phyloP scores from a whole-genome alignment of 345 rosid genomes.

The Linum tenue region DNA sequence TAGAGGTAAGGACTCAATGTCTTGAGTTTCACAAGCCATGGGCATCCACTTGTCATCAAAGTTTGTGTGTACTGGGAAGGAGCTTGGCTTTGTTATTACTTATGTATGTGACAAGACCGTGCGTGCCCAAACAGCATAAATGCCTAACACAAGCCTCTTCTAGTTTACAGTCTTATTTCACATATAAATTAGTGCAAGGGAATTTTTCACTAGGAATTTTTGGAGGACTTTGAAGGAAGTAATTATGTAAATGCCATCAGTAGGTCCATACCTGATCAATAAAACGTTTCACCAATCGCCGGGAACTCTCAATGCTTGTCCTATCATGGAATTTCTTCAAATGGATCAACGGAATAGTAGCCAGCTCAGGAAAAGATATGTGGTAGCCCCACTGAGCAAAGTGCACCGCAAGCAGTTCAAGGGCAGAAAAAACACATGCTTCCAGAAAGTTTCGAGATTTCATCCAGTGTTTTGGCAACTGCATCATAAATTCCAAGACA shows the following conservation, averaged over 20 bases:
- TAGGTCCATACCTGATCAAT: constrained; percentile 53
- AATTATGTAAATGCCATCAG: no score
- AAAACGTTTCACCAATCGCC: constrained; percentile 55
- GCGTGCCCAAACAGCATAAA: no score
- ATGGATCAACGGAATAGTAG: constrained; percentile 59
- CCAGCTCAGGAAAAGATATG: constrained; percentile 87
- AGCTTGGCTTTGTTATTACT: no score
- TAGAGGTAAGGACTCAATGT: neutral
- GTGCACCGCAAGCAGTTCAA: constrained; percentile 69
- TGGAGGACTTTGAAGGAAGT: no score
- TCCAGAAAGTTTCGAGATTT: constrained; percentile 78
- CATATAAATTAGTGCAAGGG: no score
- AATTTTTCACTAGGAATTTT: no score
- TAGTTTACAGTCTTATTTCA: no score
- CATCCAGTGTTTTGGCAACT: constrained; percentile 85
- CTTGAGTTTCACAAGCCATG: no score
- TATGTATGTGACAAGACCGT: no score
- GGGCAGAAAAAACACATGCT: constrained; percentile 46
- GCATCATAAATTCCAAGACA: constrained; percentile 14
- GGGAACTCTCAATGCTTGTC: constrained; percentile 45
- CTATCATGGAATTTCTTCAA: constrained; percentile 58
- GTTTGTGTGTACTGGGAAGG: no score
- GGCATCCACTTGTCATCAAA: no score
- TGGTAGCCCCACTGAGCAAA: constrained; percentile 84
- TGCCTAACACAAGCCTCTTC: no score